Evolutionary conservation across 768 basidiomycete species (phyloP), one percentile per base, ranked within the genome.

Genomic region (Agrocybe praecox): DNA sequence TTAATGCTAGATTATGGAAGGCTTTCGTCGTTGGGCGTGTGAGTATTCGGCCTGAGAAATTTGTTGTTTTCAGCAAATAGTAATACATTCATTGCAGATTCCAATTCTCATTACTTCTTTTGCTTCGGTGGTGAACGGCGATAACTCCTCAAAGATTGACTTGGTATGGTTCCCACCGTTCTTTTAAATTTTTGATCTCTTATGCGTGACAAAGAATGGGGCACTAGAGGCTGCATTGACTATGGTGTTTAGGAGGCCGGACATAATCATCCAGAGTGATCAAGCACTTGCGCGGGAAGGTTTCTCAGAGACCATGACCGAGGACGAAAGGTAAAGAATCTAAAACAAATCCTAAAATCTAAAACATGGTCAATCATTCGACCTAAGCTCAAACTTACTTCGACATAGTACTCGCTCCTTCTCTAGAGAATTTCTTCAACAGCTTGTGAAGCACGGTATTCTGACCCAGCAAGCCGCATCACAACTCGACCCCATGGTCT

Each of bases 1-100:
- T 62, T 23, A 73, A 61, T 59, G 69, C 64, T 56, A 72, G 52
- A 59, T 64, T 91, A 29, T 93, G 90, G 90, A 83, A 82, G 60
- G 79, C 85, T 18, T 92, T 92, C 65, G 77, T 90, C 18, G 72
- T 89, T 53, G 86, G 89, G 36, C 80, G 90, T 52, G 90, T 92
- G 71, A 63, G 87, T 59, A 19, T 57, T 29, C n/a, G 29, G 53
- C 33, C 22, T 12, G 34, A 18, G 18, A 23, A n/a, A 17, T n/a
- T 26, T 24, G 1, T 18, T 46, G 43, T 92, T 36, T 55, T 17
- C 40, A 21, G 40, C 34, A 40, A 11, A 36, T 34, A 21, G n/a
- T n/a, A n/a, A n/a, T n/a, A n/a, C n/a, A 19, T 19, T 21, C 3
- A 42, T 34, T 56, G 26, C 64, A 91, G 90, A 75, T 92, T 12